These are phyloP conservation scores for Protea cynaroides DNA, from an alignment of 164 flowering plant genomes.

Conservation along the genomic window DNA sequence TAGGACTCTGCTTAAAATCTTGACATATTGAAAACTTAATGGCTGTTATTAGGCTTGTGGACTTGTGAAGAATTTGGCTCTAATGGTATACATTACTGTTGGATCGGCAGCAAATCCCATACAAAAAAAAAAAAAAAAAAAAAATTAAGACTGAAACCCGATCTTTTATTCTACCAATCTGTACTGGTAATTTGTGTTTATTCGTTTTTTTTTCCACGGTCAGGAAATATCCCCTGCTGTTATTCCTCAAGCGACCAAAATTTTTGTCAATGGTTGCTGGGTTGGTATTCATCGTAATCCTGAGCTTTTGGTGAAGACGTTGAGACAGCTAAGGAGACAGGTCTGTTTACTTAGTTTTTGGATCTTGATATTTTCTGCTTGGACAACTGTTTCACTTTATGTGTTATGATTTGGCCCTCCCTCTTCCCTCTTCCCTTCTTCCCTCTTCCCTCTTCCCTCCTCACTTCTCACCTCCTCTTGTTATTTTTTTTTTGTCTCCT, in stretches of 20 bases:
- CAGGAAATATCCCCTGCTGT: conserved; percentile 98
- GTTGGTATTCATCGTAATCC: conserved; percentile 97
- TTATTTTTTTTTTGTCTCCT: too few relatives aligned
- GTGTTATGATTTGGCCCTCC: too few relatives aligned
- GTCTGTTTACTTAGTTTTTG: conserved; percentile 29
- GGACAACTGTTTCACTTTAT: too few relatives aligned
- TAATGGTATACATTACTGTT: conserved; percentile 97
- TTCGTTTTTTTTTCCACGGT: conserved; percentile 7
- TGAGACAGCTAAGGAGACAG: conserved; percentile 76
- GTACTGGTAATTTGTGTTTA: neutral
- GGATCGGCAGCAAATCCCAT: conserved; percentile 97
- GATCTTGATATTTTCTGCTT: too few relatives aligned
- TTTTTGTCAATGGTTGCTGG: conserved; percentile 99
- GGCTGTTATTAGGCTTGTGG: conserved; percentile 76
- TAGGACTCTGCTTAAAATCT: neutral
- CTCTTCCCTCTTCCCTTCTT: too few relatives aligned
- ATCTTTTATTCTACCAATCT: too few relatives aligned
- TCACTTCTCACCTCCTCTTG: too few relatives aligned
- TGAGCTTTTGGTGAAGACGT: conserved; percentile 81
- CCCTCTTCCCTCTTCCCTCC: too few relatives aligned
- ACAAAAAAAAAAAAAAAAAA: too few relatives aligned
- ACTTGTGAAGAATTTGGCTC: conserved; percentile 87
- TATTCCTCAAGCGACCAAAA: conserved; percentile 90
- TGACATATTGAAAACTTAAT: neutral
- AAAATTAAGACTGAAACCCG: too few relatives aligned